Evolutionary conservation across 1,284 basidiomycete genomes (phyloP), one percentile per base, ranked within the genome.

Genomic region (Leccinum fuscescens): DNA sequence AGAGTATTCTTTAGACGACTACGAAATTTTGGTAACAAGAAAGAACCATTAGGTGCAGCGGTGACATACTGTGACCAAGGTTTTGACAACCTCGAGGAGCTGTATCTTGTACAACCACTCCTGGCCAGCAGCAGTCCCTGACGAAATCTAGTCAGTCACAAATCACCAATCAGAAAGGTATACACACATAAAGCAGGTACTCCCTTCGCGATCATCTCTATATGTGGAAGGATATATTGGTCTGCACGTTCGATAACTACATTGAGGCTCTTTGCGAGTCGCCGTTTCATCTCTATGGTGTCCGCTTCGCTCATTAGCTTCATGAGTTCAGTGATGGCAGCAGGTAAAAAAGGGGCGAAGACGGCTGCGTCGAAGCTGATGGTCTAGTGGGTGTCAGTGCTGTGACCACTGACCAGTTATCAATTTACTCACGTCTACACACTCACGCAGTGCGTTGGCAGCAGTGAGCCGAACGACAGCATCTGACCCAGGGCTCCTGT

Each of bases 401-500:
- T 33, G 46, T 39, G 46, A 20, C 20, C 33, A 50, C 20, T 24
- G 8, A 6, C 24, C 11, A 54, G 8, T 17, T 22, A 15, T 48
- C 35, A 11, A 33, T 55, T 55, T 17, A 76, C 90, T 67, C 75
- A 95, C 93, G 73, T 95, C 89, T 22, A 94, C 83, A 67, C 91
- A 91, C 72, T 93, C 88, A 56, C 85, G 82, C 27, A 96, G 72
- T 1, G 93, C 86, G 24, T 83, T 79, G 0, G 90, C 89, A 31
- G 93, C 88, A 2, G 92, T 92, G 20, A 96, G 77, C 24, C 92
- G 85, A 49, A 96, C 93, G 14, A 93, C 93, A 35, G 82, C 78
- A 70, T 96, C 93, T 6, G 90, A 85, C 6, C 89, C 86, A 22
- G 82, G 77, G 8, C 86, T 82, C 44, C 84, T 83, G 66, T 92